Conservation (phyloP, 169 alveolate genomes). For the Amoebophrya sp. region DNA sequence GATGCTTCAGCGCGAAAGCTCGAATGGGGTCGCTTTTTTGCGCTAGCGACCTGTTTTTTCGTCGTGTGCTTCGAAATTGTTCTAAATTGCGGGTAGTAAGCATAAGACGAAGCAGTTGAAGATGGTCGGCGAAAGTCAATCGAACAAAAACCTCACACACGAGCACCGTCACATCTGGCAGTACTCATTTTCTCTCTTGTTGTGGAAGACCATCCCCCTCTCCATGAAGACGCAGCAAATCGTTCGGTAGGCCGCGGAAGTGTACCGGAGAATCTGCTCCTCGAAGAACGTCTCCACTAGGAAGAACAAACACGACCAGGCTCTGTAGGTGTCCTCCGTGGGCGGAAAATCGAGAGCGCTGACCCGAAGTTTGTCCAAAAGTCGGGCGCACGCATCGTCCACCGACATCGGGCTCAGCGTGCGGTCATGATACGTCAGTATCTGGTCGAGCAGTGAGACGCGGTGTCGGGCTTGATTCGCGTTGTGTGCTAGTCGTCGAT, state of each 20-base stretch:
- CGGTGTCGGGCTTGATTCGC: no score
- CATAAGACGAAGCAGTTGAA: no score
- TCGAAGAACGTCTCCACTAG: neutral
- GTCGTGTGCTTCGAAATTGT: no score
- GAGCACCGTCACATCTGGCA: no score
- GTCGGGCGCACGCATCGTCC: neutral
- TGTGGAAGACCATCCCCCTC: neutral
- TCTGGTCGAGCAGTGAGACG: neutral
- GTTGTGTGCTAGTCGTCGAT: no score
- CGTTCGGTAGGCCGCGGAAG: neutral
- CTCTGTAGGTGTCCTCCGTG: neutral
- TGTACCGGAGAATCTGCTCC: neutral
- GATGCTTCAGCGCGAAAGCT: neutral
- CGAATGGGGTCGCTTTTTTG: neutral
- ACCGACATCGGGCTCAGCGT: neutral
- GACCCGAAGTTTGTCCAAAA: neutral
- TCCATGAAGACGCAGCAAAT: neutral
- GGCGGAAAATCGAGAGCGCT: neutral
- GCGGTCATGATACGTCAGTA: neutral
- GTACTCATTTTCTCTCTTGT: neutral
- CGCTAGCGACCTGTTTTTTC: no score
- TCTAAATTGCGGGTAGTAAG: no score
- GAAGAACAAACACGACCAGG: neutral
- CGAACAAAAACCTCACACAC: no score
- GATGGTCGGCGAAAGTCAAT: no score